phyloP scores from a whole-genome alignment of 164 flowering plant genomes.

The Litsea cubeba region DNA sequence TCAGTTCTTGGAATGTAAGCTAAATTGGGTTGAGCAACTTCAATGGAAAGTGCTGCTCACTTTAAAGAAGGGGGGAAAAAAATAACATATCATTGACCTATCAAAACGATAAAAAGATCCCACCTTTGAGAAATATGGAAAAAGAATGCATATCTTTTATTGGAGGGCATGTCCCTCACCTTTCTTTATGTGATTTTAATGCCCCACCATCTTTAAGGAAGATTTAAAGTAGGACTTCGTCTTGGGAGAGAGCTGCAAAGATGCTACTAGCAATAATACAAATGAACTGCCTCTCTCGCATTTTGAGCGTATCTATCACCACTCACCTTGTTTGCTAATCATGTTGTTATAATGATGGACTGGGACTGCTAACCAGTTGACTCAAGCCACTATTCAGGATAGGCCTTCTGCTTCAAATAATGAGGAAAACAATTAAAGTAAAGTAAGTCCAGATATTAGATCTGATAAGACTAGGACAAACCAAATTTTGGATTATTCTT shows the following conservation, averaged over 20 bases:
- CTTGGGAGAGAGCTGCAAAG: background rate
- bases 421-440: background rate
- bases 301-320: background rate
- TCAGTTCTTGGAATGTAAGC: background rate
- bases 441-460: too few species aligned
- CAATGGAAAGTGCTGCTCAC: constrained; percentile 2
- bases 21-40: constrained; percentile 5
- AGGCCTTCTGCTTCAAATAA: background rate
- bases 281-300: background rate
- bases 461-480: too few species aligned
- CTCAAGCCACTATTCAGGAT: background rate
- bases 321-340: background rate
- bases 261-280: background rate
- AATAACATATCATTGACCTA: constrained; percentile 4
- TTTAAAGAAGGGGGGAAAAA: constrained; percentile 7
- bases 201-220: background rate
- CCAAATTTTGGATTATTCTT: too few species aligned
- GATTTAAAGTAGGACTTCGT: background rate
- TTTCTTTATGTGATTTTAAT: background rate
- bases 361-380: background rate
- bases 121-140: background rate
- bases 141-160: constrained; percentile 3
- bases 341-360: background rate
- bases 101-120: background rate
- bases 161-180: background rate